These are phyloP conservation scores for Arachis hypogaea DNA, from an alignment of 306 rosid species.

Conservation along the genomic window DNA sequence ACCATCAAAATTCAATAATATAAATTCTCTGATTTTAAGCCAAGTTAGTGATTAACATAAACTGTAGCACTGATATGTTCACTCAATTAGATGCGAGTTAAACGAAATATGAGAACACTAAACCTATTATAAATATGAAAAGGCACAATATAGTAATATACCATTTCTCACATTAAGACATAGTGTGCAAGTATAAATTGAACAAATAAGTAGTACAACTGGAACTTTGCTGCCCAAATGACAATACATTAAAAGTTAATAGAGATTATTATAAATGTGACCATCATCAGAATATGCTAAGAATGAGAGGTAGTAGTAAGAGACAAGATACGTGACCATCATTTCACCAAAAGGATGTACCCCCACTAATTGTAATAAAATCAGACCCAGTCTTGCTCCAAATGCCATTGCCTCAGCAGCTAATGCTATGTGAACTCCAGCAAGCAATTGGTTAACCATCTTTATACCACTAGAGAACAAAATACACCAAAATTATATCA, in stretches of 20 bases:
- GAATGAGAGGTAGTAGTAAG: constrained; percentile 11
- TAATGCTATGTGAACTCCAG: no score
- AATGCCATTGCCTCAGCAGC: no score
- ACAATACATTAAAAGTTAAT: constrained; percentile 3
- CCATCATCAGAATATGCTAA: constrained; percentile 26
- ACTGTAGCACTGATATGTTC: constrained; percentile 4
- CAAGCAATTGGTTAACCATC: no score
- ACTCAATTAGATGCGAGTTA: constrained; percentile 4
- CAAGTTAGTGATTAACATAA: constrained; percentile 1
- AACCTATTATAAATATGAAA: background rate
- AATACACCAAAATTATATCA: no score
- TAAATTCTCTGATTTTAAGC: background rate
- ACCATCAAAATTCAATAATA: background rate
- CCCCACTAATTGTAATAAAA: no score
- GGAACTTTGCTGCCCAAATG: constrained; percentile 1
- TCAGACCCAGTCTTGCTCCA: no score
- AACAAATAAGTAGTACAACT: constrained; percentile 4
- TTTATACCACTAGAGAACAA: no score
- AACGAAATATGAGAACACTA: constrained; percentile 19
- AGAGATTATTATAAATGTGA: constrained; percentile 1
- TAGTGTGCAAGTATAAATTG: constrained; percentile 19
- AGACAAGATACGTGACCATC: constrained; percentile 3
- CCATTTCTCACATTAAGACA: background rate
- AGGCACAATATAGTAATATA: constrained; percentile 1
- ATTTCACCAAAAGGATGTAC: no score